These are phyloP conservation scores for Intubia oerlemansii DNA, from an alignment of 2,329 filamentous ascomycete genomes.

Conservation along the genomic window DNA sequence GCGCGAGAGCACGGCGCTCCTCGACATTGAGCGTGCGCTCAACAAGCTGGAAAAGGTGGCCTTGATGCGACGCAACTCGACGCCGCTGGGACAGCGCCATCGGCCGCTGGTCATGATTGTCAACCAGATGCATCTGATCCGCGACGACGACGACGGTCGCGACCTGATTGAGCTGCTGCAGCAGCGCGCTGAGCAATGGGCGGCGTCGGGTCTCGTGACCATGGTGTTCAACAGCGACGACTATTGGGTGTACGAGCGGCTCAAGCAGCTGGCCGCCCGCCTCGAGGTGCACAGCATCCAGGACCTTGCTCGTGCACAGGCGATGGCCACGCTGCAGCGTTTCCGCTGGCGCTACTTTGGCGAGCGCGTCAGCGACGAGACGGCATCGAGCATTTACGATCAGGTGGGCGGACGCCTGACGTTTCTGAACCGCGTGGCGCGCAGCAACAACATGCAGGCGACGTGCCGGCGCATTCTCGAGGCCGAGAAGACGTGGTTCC, in stretches of 20 bases:
- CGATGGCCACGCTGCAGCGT: conserved; percentile 52
- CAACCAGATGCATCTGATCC: conserved; percentile 78
- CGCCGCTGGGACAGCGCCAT: conserved; percentile 19
- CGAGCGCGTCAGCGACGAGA: conserved; percentile 29
- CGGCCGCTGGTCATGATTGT: conserved; percentile 73
- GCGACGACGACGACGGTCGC: conserved; percentile 81
- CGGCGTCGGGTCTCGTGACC: conserved; percentile 74
- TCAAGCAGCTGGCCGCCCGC: conserved; percentile 79
- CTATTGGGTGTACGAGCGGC: conserved; percentile 92
- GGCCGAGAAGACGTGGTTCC: conserved; percentile 54
- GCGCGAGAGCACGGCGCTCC: conserved; percentile 70
- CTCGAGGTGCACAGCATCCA: conserved; percentile 83
- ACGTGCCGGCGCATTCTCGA: conserved; percentile 49
- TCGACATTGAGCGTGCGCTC: conserved; percentile 90
- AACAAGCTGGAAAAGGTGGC: conserved; percentile 98
- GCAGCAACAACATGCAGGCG: conserved; percentile 54
- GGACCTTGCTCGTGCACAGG: conserved; percentile 61
- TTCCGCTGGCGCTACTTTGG: conserved; percentile 65
- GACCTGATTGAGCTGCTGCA: conserved; percentile 88
- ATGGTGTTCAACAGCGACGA: conserved; percentile 92
- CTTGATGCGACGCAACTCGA: conserved; percentile 38
- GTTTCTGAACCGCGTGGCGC: conserved; percentile 80
- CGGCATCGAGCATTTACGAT: conserved; percentile 63
- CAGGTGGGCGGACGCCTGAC: conserved; percentile 73
- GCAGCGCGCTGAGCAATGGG: conserved; percentile 91